Evolutionary conservation across 208 protist genomes (phyloP).

Genomic region (Zelonia costaricensis): DNA sequence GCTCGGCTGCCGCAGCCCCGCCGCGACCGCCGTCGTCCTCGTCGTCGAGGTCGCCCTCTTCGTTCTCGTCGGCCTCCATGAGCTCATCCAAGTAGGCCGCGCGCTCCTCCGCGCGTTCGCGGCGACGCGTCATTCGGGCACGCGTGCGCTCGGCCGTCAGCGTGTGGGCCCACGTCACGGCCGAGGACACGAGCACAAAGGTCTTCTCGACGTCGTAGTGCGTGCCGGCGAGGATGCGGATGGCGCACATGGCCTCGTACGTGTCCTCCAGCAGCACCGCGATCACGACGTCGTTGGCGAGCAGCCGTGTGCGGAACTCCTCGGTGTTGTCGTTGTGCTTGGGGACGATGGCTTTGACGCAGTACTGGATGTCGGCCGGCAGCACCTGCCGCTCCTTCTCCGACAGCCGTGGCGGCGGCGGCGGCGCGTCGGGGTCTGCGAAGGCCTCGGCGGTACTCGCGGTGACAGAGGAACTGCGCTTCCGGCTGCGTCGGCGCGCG

Average conservation of each 20-base stretch:
- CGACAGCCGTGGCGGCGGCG: not conserved
- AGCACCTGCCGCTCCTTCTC: conserved; percentile 20
- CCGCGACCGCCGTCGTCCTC: conserved; percentile 4
- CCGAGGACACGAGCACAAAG: conserved; percentile 89
- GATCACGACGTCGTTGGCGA: conserved; percentile 87
- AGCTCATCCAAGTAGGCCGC: conserved; percentile 37
- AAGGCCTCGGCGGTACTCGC: not conserved
- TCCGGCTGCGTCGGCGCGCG: not conserved
- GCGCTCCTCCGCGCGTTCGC: conserved; percentile 47
- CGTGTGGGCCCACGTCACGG: conserved; percentile 86
- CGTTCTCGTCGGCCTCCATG: conserved; percentile 36
- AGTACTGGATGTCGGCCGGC: conserved; percentile 40
- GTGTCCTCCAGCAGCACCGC: conserved; percentile 77
- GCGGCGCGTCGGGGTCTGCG: too few species aligned
- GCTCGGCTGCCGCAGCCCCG: conserved; percentile 13
- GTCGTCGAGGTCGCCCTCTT: conserved; percentile 21
- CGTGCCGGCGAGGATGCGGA: conserved; percentile 71
- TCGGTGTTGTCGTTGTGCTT: conserved; percentile 71
- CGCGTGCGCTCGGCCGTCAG: conserved; percentile 49
- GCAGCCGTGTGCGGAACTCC: conserved; percentile 53
- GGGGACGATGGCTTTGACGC: conserved; percentile 57
- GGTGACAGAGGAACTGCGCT: not conserved
- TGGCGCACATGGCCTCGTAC: conserved; percentile 84
- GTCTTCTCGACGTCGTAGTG: conserved; percentile 93
- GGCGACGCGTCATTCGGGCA: conserved; percentile 33